Evolutionary conservation across 495 filamentous ascomycete species (phyloP).

Genomic region (Xylaria longipes): DNA sequence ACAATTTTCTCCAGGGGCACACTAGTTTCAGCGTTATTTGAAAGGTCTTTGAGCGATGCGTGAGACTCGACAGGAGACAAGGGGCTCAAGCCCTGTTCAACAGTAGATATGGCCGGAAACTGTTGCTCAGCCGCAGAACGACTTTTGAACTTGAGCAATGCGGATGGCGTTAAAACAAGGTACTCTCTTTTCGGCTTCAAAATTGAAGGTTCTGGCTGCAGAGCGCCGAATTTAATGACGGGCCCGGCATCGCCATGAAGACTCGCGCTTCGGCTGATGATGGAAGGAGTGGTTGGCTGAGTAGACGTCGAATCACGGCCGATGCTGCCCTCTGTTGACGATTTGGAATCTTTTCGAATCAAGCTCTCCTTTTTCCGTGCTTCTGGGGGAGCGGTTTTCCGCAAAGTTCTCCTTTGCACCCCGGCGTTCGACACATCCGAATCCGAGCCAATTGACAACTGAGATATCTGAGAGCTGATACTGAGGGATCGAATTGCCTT

Average conservation of each 20-base stretch:
- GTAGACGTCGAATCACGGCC: slow-evolving; percentile 37
- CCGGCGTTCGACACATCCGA: slow-evolving; percentile 26
- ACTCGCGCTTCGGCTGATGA: slow-evolving; percentile 34
- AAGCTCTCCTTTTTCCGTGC: slow-evolving; percentile 32
- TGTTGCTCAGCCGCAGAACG: slow-evolving; percentile 64
- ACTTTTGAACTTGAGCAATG: slow-evolving; percentile 81
- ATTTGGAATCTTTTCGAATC: slow-evolving; percentile 35
- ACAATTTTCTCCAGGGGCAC: slow-evolving; percentile 78
- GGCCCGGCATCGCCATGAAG: slow-evolving; percentile 28
- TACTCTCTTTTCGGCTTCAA: slow-evolving; percentile 88
- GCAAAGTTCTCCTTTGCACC: slow-evolving; percentile 29
- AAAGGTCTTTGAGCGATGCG: slow-evolving; percentile 33
- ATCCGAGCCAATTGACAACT: slow-evolving; percentile 36
- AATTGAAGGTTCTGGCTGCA: slow-evolving; percentile 80
- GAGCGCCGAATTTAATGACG: slow-evolving; percentile 59
- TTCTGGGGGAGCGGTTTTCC: slow-evolving; percentile 33
- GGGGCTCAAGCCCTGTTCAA: slow-evolving; percentile 19
- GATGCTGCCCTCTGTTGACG: slow-evolving; percentile 35
- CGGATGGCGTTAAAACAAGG: slow-evolving; percentile 85
- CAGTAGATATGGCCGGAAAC: slow-evolving; percentile 43
- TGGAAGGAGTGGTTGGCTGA: slow-evolving; percentile 37
- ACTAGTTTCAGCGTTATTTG: slow-evolving; percentile 29
- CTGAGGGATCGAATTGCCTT: slow-evolving; percentile 40
- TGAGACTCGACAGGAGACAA: slow-evolving; percentile 30
- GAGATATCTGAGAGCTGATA: slow-evolving; percentile 38